Percentiles rank a stretch among this genome's conserved stretches.
Conservation (phyloP, 2,329 filamentous ascomycete species). For the Microsporum audouinii region DNA sequence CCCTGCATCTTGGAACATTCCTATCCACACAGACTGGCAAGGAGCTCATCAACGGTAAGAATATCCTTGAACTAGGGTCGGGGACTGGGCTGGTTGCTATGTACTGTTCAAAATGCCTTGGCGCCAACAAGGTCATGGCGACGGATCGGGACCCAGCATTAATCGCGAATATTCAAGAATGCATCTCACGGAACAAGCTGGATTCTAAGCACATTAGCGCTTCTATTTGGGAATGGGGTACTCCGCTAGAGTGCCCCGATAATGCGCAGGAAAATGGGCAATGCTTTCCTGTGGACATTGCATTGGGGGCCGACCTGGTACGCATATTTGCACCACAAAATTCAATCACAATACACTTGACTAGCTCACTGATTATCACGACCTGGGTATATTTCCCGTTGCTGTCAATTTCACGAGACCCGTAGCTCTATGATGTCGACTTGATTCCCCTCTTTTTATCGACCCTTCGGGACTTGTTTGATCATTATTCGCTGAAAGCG, state of each 20-base stretch:
- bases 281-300: slow-evolving; percentile 26
- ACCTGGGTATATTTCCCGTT: background rate
- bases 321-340: slow-evolving; percentile 8
- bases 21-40: slow-evolving; percentile 39
- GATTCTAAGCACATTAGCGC: slow-evolving; percentile 18
- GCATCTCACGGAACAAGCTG: slow-evolving; percentile 26
- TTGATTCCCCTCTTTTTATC: slow-evolving; percentile 47
- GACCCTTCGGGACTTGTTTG: slow-evolving; percentile 46
- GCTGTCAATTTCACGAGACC: background rate
- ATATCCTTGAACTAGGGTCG: slow-evolving; percentile 53
- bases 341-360: background rate
- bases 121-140: slow-evolving; percentile 42
- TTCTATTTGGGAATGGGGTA: slow-evolving; percentile 36
- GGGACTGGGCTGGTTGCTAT: slow-evolving; percentile 57
- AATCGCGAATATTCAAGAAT: slow-evolving; percentile 30
- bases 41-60: slow-evolving; percentile 40
- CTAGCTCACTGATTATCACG: background rate
- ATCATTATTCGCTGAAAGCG: slow-evolving; percentile 39
- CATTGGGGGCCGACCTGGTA: slow-evolving; percentile 34
- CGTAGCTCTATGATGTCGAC: slow-evolving; percentile 50
- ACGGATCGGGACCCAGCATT: slow-evolving; percentile 49
- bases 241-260: slow-evolving; percentile 16
- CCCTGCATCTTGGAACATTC: slow-evolving; percentile 52
- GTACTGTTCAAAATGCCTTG: slow-evolving; percentile 49
- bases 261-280: background rate